Percentiles rank a stretch among this genome's conserved stretches.
Evolutionary conservation across 768 basidiomycete species (phyloP).

Genomic region (Amanita thiersii): DNA sequence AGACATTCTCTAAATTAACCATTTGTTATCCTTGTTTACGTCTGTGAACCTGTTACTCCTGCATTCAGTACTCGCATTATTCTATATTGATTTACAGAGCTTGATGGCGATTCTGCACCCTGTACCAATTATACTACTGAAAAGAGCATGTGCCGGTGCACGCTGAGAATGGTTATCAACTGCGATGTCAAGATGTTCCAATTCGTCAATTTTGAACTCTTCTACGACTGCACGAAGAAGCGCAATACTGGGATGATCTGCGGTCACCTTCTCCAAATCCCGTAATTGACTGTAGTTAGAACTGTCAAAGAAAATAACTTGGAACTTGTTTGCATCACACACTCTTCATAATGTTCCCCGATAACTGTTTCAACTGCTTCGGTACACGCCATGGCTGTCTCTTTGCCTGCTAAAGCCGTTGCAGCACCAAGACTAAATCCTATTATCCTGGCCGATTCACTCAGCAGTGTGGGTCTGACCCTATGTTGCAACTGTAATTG

Average conservation of each 20-base stretch:
- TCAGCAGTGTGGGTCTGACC: constrained; percentile 76
- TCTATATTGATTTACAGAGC: constrained; percentile 74
- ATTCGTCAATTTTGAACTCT: constrained; percentile 91
- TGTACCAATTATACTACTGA: constrained; percentile 76
- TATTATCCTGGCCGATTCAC: constrained; percentile 77
- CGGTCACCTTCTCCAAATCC: constrained; percentile 54
- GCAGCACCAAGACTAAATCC: constrained; percentile 82
- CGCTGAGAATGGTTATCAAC: constrained; percentile 82
- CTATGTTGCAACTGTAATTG: constrained; percentile 77
- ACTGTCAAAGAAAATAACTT: constrained; percentile 5
- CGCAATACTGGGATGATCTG: constrained; percentile 71
- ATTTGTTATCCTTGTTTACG: constrained; percentile 3
- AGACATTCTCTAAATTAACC: constrained; percentile 11
- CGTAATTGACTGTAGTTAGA: constrained; percentile 61
- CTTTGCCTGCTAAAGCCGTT: constrained; percentile 83
- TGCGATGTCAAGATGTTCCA: constrained; percentile 90
- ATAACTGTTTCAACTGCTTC: constrained; percentile 98
- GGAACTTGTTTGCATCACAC: too few relatives aligned
- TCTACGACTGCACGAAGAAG: constrained; percentile 62
- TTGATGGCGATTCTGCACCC: constrained; percentile 91
- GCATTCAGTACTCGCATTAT: background rate
- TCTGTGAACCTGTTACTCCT: background rate
- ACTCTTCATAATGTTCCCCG: constrained; percentile 98
- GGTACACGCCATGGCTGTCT: constrained; percentile 97
- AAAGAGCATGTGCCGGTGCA: constrained; percentile 84